A percentile compares a stretch with the other conserved stretches of the same genome.
Evolutionary conservation across 176 grass and related monocot genomes (phyloP).

Genomic region (Oryza glaberrima): DNA sequence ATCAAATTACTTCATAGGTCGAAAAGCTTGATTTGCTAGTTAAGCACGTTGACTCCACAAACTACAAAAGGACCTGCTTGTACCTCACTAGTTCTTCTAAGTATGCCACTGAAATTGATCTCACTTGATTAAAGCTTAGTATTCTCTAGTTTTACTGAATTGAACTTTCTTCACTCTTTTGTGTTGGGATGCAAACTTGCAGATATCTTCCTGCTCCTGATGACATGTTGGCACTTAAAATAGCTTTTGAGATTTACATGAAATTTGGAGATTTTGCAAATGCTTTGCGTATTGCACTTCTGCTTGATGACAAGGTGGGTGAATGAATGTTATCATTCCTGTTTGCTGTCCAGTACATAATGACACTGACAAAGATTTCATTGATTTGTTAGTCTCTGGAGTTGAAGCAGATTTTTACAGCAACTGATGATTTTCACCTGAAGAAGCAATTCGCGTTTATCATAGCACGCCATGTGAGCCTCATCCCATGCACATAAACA

Average conservation of each 20-base stretch:
- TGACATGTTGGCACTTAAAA: slow-evolving; percentile 64
- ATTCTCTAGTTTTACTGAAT: slow-evolving; percentile 15
- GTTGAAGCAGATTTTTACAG: slow-evolving; percentile 68
- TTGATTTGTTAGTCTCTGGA: slow-evolving; percentile 49
- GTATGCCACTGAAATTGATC: slow-evolving; percentile 37
- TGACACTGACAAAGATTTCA: slow-evolving; percentile 9
- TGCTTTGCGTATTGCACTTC: slow-evolving; percentile 65
- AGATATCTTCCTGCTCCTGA: slow-evolving; percentile 71
- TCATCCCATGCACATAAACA: slow-evolving; percentile 2
- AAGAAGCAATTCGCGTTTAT: slow-evolving; percentile 81
- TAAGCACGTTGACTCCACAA: slow-evolving; percentile 72
- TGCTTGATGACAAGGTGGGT: slow-evolving; percentile 71
- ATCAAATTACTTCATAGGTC: slow-evolving; percentile 44
- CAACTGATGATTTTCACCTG: slow-evolving; percentile 58
- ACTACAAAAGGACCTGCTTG: slow-evolving; percentile 74
- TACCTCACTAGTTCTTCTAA: slow-evolving; percentile 77
- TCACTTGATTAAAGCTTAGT: not conserved
- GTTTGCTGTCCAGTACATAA: slow-evolving; percentile 17
- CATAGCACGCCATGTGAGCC: slow-evolving; percentile 66
- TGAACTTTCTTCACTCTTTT: not conserved
- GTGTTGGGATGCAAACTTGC: slow-evolving; percentile 39
- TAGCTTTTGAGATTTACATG: slow-evolving; percentile 69
- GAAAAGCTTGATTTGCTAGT: slow-evolving; percentile 77
- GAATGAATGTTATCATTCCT: slow-evolving; percentile 10
- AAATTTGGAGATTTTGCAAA: slow-evolving; percentile 78